Evolutionary conservation across 1,284 basidiomycete genomes (phyloP), one percentile per base, ranked within the genome.

Genomic region (Caloboletus firmus): DNA sequence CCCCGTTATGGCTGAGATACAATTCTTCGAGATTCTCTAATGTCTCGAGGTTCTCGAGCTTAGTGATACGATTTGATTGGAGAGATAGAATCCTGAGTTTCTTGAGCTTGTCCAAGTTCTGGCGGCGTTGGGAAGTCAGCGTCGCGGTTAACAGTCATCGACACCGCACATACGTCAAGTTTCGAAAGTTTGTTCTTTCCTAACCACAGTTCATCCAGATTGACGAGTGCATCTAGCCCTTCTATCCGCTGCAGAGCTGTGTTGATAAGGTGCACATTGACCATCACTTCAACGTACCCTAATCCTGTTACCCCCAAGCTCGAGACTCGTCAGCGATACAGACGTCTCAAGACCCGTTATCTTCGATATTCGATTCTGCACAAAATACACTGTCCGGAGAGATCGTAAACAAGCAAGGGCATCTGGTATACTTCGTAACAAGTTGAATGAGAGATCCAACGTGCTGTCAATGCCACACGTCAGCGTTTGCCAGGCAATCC

Each of bases 161-260:
- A 46, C 3, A 1, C 28, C 20, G 12, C 15, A 62, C 26, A 36
- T 35, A 56, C 93, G 77, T 96, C 89, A 1, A 99, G 79, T 68
- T 84, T 86, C 5, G 87, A 75, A 58, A 99, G 93, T 75, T 98
- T 98, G 73, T 99, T 99, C 78, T 99, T 99, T 40, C 96, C 96
- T 5, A 98, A 74, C 95, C 96, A 99, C 1, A 99, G 77, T 63
- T 98, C 95, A 60, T 95, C 91, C 10, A 99, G 75, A 57, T 90
- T 90, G 0, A 84, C 81, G 41, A 97, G 76, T 8, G 82, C 79
- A n/a, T 91, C 91, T 12, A 97, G 72, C 50, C 91, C 89, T 69
- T 98, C 94, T 57, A 99, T 95, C 72, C 79, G 82, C 93, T 95
- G 58, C 37, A 56, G 34, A 31, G 35, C 32, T 42, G 24, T 26